Percentiles rank a stretch among this genome's conserved stretches.
Conservation (phyloP, 305 asterid genomes). For the Plantago coronopus region DNA sequence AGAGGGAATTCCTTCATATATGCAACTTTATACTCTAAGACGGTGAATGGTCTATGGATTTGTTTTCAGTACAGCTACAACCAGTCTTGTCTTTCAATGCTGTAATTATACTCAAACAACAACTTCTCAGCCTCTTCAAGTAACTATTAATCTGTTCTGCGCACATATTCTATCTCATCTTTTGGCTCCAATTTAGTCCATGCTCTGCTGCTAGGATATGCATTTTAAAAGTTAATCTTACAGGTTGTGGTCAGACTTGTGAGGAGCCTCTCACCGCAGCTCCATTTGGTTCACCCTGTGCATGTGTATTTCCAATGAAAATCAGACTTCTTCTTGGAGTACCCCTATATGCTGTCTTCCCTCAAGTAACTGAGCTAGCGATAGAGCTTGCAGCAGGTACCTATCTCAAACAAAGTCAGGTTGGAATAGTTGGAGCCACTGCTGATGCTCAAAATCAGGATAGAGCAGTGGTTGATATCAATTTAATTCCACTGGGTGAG, state of each 20-base stretch:
- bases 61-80: not conserved
- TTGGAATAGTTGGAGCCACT: slow-evolving; percentile 79
- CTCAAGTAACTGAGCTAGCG: slow-evolving; percentile 74
- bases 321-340: slow-evolving; percentile 82
- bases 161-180: slow-evolving; percentile 5
- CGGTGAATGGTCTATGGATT: not conserved
- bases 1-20: too few species aligned
- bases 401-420: slow-evolving; percentile 87
- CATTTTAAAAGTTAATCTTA: slow-evolving; percentile 22
- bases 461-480: slow-evolving; percentile 72
- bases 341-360: slow-evolving; percentile 72
- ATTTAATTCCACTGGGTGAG: slow-evolving; percentile 92
- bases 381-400: slow-evolving; percentile 92
- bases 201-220: slow-evolving; percentile 2
- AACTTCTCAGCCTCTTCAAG: slow-evolving; percentile 1
- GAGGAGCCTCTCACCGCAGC: slow-evolving; percentile 77
- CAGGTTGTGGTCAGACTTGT: slow-evolving; percentile 92
- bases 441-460: slow-evolving; percentile 82
- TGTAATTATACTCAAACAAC: not conserved
- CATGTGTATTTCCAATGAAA: slow-evolving; percentile 93
- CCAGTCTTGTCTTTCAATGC: not conserved
- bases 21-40: too few species aligned
- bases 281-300: slow-evolving; percentile 83
- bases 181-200: not conserved
- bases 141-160: not conserved